These are phyloP conservation scores for Kwoniella bestiolae DNA, from an alignment of 768 basidiomycete genomes.

Conservation along the genomic window DNA sequence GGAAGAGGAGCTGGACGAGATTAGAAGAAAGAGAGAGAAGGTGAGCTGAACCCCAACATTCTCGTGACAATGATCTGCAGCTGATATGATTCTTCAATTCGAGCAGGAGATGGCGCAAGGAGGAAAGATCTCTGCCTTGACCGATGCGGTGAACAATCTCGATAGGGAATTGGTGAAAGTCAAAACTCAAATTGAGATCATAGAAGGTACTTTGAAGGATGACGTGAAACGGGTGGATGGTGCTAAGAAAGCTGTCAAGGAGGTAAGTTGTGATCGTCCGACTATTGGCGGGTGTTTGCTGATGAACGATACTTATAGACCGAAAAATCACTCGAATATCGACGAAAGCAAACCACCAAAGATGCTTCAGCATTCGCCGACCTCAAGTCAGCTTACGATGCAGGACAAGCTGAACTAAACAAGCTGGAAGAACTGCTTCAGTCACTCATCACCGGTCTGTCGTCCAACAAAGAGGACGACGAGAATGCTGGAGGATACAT, in stretches of 20 bases:
- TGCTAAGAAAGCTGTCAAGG: constrained; percentile 65
- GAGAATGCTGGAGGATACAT: constrained; percentile 85
- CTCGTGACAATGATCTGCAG: too few species aligned
- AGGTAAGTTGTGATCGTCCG: constrained; percentile 61
- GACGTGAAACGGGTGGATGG: constrained; percentile 69
- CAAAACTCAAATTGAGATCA: constrained; percentile 82
- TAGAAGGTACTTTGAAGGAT: constrained; percentile 72
- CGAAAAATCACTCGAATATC: constrained; percentile 64
- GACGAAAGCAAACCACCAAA: constrained; percentile 66
- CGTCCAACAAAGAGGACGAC: constrained; percentile 66
- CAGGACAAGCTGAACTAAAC: constrained; percentile 66
- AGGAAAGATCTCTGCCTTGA: constrained; percentile 83
- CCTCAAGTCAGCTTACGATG: constrained; percentile 72
- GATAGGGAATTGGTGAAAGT: constrained; percentile 81
- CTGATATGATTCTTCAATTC: constrained; percentile 2
- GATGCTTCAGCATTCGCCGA: constrained; percentile 65
- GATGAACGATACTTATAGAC: constrained; percentile 60
- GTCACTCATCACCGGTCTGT: constrained; percentile 85
- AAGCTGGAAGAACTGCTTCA: constrained; percentile 92
- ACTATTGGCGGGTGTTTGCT: background rate
- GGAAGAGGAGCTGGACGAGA: constrained; percentile 66
- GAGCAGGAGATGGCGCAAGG: constrained; percentile 85
- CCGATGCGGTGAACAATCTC: constrained; percentile 75
- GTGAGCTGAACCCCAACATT: constrained; percentile 33
- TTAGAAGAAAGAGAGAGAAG: constrained; percentile 74